Conservation (phyloP, 2,329 filamentous ascomycete species). For the Diaporthe destruens region DNA sequence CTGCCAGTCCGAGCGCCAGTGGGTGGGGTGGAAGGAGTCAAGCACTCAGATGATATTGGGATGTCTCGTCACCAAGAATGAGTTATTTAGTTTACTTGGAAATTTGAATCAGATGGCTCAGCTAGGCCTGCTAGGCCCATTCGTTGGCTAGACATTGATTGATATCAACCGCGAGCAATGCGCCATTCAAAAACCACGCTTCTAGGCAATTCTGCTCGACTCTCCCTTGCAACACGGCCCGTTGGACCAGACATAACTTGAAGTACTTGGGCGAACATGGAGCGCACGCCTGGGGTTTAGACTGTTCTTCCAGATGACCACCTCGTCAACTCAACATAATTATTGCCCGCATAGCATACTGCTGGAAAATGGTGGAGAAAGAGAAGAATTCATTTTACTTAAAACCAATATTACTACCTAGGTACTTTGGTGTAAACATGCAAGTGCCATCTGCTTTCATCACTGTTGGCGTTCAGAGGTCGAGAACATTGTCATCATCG, state of each 20-base stretch:
- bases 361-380: background rate
- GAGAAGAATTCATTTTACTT: constrained; percentile 1
- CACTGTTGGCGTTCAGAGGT: background rate
- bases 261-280: no score
- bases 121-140: background rate
- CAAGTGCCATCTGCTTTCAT: constrained; percentile 1
- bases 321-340: no score
- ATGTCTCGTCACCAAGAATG: background rate
- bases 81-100: background rate
- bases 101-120: background rate
- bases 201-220: background rate
- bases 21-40: background rate
- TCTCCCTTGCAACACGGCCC: background rate
- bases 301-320: no score
- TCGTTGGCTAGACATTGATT: background rate
- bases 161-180: background rate
- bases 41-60: background rate
- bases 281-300: no score
- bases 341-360: no score
- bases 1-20: no score
- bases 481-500: constrained; percentile 28
- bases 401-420: background rate
- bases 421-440: background rate
- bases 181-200: background rate
- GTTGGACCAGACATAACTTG: background rate